Evolutionary conservation across 305 asterid genomes (phyloP).

Genomic region (Rubia peregrina): DNA sequence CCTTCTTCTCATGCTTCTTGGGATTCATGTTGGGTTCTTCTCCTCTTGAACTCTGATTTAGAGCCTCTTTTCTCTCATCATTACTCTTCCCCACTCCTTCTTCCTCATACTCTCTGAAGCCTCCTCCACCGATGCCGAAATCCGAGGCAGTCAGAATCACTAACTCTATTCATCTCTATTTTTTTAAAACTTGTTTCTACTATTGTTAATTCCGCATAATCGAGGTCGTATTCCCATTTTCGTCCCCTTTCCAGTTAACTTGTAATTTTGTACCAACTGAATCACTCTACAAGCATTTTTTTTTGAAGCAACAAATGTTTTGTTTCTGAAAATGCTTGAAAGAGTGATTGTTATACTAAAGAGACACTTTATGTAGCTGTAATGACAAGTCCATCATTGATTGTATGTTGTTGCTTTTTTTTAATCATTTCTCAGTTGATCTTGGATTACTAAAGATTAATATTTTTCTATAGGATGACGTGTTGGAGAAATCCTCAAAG

Average conservation of each 20-base stretch:
- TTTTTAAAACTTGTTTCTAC: too few species aligned
- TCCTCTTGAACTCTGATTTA: too few species aligned
- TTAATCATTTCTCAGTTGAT: background rate
- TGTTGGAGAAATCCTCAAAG: slow-evolving; percentile 70
- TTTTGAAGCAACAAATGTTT: background rate
- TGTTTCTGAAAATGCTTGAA: background rate
- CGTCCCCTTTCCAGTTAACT: background rate
- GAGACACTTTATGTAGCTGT: background rate
- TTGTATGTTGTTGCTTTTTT: background rate
- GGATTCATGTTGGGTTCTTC: too few species aligned
- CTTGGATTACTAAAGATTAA: slow-evolving; percentile 3
- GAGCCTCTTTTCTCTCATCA: too few species aligned
- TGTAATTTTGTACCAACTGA: background rate
- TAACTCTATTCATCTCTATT: too few species aligned
- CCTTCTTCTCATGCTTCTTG: too few species aligned
- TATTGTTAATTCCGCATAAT: too few species aligned
- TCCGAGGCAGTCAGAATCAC: too few species aligned
- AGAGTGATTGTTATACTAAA: background rate
- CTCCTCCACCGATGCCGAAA: too few species aligned
- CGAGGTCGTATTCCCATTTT: too few species aligned
- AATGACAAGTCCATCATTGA: background rate
- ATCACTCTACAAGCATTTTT: background rate
- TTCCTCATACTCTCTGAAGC: too few species aligned
- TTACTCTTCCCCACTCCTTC: too few species aligned
- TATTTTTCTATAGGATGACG: slow-evolving; percentile 56